These are phyloP conservation scores for Cynanchum wilfordii DNA, from an alignment of 257 asterid genomes.

Conservation along the genomic window DNA sequence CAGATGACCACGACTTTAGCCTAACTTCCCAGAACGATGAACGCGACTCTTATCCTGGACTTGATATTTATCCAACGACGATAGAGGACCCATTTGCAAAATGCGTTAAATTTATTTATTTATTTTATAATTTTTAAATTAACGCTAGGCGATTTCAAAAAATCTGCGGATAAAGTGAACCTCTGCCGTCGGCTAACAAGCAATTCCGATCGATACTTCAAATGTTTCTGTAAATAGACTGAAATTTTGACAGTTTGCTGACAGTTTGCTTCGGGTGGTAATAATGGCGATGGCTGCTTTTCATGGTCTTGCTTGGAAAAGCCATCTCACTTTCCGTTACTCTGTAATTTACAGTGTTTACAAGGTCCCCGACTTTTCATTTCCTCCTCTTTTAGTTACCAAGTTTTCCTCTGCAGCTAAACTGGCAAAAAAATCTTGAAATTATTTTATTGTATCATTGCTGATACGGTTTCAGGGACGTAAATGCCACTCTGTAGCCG, in stretches of 20 bases:
- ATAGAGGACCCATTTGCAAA: no score
- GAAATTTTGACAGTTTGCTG: background rate
- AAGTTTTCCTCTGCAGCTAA: background rate
- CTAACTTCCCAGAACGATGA: no score
- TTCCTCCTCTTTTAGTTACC: background rate
- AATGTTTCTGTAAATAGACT: background rate
- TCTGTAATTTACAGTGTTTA: constrained; percentile 15
- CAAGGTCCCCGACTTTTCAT: constrained; percentile 11
- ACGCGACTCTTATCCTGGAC: no score
- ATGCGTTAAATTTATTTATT: no score
- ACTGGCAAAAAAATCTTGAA: background rate
- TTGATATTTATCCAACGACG: no score
- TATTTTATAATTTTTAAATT: no score
- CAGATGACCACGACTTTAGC: no score
- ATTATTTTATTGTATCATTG: background rate
- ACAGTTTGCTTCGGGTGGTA: background rate
- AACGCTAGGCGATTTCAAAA: no score
- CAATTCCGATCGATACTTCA: background rate
- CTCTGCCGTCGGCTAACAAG: background rate
- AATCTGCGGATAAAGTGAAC: background rate
- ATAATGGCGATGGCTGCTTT: constrained; percentile 23
- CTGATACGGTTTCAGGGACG: constrained; percentile 13
- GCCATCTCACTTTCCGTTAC: constrained; percentile 12
- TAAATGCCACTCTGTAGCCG: constrained; percentile 16
- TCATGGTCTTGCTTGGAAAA: constrained; percentile 15